These are phyloP conservation scores for Ustilaginoidea virens DNA, from an alignment of 2,329 filamentous ascomycete species.

Conservation along the genomic window DNA sequence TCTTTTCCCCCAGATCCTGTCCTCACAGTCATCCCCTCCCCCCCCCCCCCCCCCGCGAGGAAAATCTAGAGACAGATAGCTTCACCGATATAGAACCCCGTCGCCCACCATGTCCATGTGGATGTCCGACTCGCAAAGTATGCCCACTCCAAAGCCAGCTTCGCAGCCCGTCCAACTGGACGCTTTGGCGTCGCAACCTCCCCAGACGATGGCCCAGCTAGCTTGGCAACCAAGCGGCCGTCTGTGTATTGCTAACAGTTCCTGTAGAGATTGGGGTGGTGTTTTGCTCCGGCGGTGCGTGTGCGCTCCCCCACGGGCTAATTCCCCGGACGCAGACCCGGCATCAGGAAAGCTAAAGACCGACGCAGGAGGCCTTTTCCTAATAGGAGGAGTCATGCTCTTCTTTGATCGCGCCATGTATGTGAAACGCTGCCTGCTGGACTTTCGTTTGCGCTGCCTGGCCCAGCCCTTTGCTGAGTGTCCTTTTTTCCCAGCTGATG, in stretches of 20 bases:
- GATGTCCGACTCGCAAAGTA: constrained; percentile 92
- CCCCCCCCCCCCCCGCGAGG: too few species aligned
- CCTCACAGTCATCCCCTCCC: too few species aligned
- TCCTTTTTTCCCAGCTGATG: constrained; percentile 2
- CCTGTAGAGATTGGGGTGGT: constrained; percentile 82
- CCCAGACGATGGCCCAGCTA: not conserved
- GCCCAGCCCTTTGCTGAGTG: not conserved
- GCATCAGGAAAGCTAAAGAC: constrained; percentile 1
- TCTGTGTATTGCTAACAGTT: constrained; percentile 1
- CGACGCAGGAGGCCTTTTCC: constrained; percentile 73
- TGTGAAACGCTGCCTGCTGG: too few species aligned
- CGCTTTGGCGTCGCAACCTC: constrained; percentile 1
- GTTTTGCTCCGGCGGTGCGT: constrained; percentile 93
- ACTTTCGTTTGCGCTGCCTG: not conserved
- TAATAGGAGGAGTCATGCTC: constrained; percentile 83
- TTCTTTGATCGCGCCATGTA: constrained; percentile 97
- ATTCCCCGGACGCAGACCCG: constrained; percentile 4
- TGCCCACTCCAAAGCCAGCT: constrained; percentile 18
- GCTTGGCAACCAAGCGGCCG: not conserved
- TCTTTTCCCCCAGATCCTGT: too few species aligned
- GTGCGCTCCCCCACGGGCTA: constrained; percentile 12
- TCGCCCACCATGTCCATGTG: constrained; percentile 63
- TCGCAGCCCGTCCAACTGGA: constrained; percentile 1
- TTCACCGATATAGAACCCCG: too few species aligned
- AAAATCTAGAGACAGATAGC: too few species aligned